These are phyloP conservation scores for Monilinia fructigena DNA, from an alignment of 2,329 filamentous ascomycete species.

Conservation along the genomic window DNA sequence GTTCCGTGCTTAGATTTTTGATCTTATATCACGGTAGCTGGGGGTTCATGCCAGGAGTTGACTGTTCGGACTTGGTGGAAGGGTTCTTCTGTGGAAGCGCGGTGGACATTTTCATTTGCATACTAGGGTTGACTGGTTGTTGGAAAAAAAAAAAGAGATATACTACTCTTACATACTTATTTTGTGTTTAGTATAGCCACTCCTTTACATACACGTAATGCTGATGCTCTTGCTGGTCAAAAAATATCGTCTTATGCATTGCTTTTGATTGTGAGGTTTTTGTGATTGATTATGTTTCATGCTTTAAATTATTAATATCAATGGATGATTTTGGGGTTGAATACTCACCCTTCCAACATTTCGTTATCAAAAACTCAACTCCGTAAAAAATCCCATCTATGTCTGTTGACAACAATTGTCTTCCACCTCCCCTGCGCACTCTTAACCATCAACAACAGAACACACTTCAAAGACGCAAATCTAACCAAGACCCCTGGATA, in stretches of 20 bases:
- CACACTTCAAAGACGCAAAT: too few species aligned
- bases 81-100: background rate
- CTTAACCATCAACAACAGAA: too few species aligned
- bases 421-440: too few species aligned
- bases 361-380: background rate
- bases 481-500: too few species aligned
- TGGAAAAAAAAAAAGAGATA: slow-evolving; percentile 21
- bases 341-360: background rate
- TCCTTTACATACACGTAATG: slow-evolving; percentile 7
- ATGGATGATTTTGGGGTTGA: background rate
- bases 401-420: too few species aligned
- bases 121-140: slow-evolving; percentile 9
- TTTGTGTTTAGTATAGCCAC: slow-evolving; percentile 14
- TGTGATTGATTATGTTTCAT: background rate
- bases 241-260: background rate
- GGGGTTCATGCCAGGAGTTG: slow-evolving; percentile 11
- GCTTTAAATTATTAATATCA: background rate
- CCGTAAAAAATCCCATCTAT: too few species aligned
- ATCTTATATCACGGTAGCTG: background rate
- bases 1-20: slow-evolving; percentile 23
- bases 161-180: slow-evolving; percentile 16
- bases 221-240: slow-evolving; percentile 21
- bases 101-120: slow-evolving; percentile 12
- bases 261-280: background rate
- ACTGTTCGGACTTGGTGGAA: background rate